Evolutionary conservation across 1,139 yeast genomes (phyloP).

Genomic region (Diutina mesorugosa): DNA sequence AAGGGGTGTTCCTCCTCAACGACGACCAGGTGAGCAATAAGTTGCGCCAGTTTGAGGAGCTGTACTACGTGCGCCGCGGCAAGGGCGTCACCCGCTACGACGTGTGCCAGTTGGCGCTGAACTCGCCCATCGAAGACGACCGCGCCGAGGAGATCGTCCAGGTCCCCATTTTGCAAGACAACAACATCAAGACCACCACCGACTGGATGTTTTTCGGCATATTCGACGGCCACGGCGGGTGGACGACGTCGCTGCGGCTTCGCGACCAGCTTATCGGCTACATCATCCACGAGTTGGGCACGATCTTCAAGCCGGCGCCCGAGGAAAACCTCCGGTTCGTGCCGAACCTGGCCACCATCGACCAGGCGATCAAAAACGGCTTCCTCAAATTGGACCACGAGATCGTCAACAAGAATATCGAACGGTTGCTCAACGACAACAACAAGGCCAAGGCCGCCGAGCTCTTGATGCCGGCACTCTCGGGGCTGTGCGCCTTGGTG

Average conservation of each 20-base stretch:
- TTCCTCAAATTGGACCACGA: slow-evolving; percentile 78
- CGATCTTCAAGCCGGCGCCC: slow-evolving; percentile 44
- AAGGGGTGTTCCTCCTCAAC: slow-evolving; percentile 34
- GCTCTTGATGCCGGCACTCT: slow-evolving; percentile 78
- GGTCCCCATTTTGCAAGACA: slow-evolving; percentile 53
- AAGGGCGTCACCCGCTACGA: slow-evolving; percentile 92
- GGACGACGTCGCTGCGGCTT: slow-evolving; percentile 79
- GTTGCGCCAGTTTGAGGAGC: slow-evolving; percentile 66
- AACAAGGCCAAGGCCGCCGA: slow-evolving; percentile 54
- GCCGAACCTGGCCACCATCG: slow-evolving; percentile 58
- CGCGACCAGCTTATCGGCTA: slow-evolving; percentile 66
- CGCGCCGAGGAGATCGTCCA: slow-evolving; percentile 78
- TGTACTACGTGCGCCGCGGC: slow-evolving; percentile 68
- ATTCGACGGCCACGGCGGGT: slow-evolving; percentile 96
- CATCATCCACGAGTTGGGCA: slow-evolving; percentile 68
- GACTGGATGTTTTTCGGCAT: slow-evolving; percentile 96
- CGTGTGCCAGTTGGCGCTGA: slow-evolving; percentile 79
- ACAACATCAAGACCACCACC: slow-evolving; percentile 41
- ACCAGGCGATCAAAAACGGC: slow-evolving; percentile 70
- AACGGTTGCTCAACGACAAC: slow-evolving; percentile 51
- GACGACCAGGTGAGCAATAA: slow-evolving; percentile 66
- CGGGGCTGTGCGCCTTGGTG: slow-evolving; percentile 88
- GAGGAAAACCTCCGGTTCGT: slow-evolving; percentile 27
- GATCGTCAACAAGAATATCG: slow-evolving; percentile 66
- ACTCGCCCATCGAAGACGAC: slow-evolving; percentile 92